Evolutionary conservation across 768 basidiomycete species (phyloP), one percentile per base, ranked within the genome.

Genomic region (Serendipita vermifera): DNA sequence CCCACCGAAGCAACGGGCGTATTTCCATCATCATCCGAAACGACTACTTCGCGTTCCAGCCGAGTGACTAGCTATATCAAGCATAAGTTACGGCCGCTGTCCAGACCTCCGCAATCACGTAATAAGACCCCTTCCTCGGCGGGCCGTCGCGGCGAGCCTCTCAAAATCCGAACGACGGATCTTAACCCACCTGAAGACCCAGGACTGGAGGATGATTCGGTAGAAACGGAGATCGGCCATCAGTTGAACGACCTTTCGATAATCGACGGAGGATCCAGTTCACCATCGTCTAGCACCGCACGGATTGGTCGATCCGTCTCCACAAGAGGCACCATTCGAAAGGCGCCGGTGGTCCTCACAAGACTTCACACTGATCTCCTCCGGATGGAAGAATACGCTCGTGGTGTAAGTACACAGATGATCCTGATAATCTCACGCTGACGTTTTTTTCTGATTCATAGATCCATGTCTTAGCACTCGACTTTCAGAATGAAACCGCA

Each of bases 351-450:
- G 24, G 24, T 51, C 22, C 27, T 51, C 7, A 51, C 46, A 7
- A 22, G 46, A 9, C 26, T 51, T n/a, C 46, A 51, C 24, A 51
- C 22, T 7, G 46, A 51, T 31, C 29, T 51, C 24, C 27, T 51
- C n/a, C 11, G 46, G 17, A 51, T 51, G 46, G 46, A 51, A 26
- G 46, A 51, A 31, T 51, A 51, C 24, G 29, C 46, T 11, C 46
- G 46, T n/a, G 46, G 46, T n/a, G 46, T 51, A 29, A 22, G 46
- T 51, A n/a, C 22, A 51, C 11, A 20, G 5, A n/a, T 29, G 9
- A 7, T 20, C 46, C n/a, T n/a, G n/a, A 26, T 5, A 27, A 15
- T 51, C 46, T n/a, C 9, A 20, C 26, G 39, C 39, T 41, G 7
- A 41, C 39, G 15, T 20, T 20, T 6, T 41, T 17, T 51, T n/a